Base-by-base conservation (phyloP, 306 rosid species). In the Carpinus fangiana region DNA sequence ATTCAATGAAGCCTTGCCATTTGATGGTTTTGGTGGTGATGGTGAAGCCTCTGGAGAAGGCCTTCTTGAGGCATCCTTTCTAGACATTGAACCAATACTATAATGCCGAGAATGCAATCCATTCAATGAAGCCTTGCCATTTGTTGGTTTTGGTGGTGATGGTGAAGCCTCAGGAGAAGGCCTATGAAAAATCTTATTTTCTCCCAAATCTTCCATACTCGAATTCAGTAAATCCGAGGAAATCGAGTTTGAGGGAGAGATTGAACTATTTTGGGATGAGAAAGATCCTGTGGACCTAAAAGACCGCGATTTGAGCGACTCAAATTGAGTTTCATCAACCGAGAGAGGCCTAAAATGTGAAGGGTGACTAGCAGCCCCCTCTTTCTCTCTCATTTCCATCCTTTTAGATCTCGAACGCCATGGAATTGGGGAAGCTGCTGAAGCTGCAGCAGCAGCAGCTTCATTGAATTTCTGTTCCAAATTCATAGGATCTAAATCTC, bases 311-410 rank as follows among this genome's bases (percentile, higher is more conserved):
- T 82, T 78, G 67, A 85, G 72, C 20, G 87, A 90, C 72, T 89
- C 96, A 82, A 87, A 83, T 76, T 86, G 94, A 75, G 90, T 74
- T 85, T 96, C 97, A 77, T 88, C 98, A 83, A 79, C 89, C 1
- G 93, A 90, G 72, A 79, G 79, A 80, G 94, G 93, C 80, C 93
- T 82, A 74, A 87, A 91, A 76, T 90, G 92, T 8, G 75, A 68
- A 60, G 91, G 84, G 65, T 28, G 75, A 36, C 31, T 31, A 55
- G 38, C 79, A 78, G 71, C 46, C 57, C 76, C 83, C n/a, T 57
- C 70, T 23, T 71, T 82, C 16, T 77, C 88, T 80, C 86, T 88
- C 74, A 34, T 85, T 73, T 59, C 85, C 78, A 46, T 76, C 77
- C 73, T 88, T 74, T 75, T 77, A 76, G 89, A 76, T 85, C 83